These are phyloP conservation scores for Botryobasidium botryosum DNA, from an alignment of 768 basidiomycete genomes.

Conservation along the genomic window DNA sequence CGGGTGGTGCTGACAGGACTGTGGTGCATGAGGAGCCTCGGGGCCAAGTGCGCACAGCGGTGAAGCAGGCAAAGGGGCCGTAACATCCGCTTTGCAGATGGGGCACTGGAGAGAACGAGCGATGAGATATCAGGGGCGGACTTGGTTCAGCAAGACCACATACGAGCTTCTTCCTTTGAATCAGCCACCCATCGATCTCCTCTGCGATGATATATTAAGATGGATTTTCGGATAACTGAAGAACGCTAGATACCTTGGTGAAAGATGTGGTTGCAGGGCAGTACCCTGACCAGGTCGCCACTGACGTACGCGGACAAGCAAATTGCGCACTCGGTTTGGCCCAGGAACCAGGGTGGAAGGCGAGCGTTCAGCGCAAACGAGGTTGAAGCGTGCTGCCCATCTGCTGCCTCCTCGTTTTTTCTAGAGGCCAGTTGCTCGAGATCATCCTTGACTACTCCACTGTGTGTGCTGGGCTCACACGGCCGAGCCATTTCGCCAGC, in stretches of 20 bases:
- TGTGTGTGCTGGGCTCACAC: conserved; percentile 27
- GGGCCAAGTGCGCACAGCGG: background rate
- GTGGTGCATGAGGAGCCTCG: background rate
- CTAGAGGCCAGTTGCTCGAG: no score
- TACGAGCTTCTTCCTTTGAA: conserved; percentile 83
- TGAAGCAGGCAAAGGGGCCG: conserved; percentile 20
- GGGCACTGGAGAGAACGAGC: conserved; percentile 38
- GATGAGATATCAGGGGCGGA: conserved; percentile 1
- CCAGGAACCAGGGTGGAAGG: conserved; percentile 70
- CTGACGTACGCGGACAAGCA: conserved; percentile 74
- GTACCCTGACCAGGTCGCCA: conserved; percentile 77
- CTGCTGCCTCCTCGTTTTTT: no score
- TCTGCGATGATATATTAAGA: no score
- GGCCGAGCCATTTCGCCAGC: conserved; percentile 24
- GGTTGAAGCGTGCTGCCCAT: background rate
- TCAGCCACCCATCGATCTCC: conserved; percentile 86
- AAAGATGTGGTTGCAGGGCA: conserved; percentile 92
- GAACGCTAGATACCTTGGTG: no score
- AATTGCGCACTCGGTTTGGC: conserved; percentile 80
- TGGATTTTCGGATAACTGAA: no score
- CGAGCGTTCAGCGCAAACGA: no score
- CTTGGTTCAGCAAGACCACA: conserved; percentile 18
- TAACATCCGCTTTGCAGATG: conserved; percentile 85
- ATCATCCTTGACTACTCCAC: conserved; percentile 21
- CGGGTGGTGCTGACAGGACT: background rate